Base-by-base conservation (phyloP, 2,329 filamentous ascomycete species). In the Cladorrhinum sp. region DNA sequence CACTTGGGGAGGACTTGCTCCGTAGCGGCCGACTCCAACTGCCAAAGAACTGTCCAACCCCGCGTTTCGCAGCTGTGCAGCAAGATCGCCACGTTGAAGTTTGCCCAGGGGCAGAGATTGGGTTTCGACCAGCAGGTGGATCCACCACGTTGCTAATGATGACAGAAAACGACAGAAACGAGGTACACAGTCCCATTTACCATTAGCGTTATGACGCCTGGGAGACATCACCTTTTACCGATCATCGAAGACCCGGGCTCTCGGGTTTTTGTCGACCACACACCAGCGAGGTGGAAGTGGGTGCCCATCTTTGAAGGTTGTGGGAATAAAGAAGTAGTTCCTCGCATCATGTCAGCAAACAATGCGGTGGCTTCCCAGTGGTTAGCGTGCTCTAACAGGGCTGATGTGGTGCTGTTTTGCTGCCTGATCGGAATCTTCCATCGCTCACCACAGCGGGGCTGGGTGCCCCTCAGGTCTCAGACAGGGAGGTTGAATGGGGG, bases 121-220 rank as follows among this genome's bases (percentile, higher is more conserved):
- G 41, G 41, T 45, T 45, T 45, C 32, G 4, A n/a, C 41, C 41
- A 45, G 16, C 16, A 13, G 32, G 16, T 12, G 32, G 22, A 41
- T 27, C 24, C 16, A 29, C 52, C 20, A 16, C 29, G 50, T 55
- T 18, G 50, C 24, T 45, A 23, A 59, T 55, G 22, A 55, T 55
- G 50, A 55, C 57, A 59, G 50, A 23, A 20, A 50, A 41, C 57
- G 27, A 50, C 57, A 55, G 36, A 32, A 32, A 32, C n/a, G n/a
- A n/a, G n/a, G n/a, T n/a, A n/a, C n/a, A 32, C 27, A 12, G 12
- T 32, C n/a, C n/a, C 27, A 32, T 32, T 32, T 12, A 32, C 12
- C 27, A 12, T 32, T 36, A 36, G n/a, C n/a, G n/a, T 5, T 36
- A 36, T 36, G 32, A 36, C 32, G 32, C 32, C 32, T 12, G 16